Evolutionary conservation across 2,329 filamentous ascomycete species (phyloP), one percentile per base, ranked within the genome.

Genomic region (Colletotrichum incanum): DNA sequence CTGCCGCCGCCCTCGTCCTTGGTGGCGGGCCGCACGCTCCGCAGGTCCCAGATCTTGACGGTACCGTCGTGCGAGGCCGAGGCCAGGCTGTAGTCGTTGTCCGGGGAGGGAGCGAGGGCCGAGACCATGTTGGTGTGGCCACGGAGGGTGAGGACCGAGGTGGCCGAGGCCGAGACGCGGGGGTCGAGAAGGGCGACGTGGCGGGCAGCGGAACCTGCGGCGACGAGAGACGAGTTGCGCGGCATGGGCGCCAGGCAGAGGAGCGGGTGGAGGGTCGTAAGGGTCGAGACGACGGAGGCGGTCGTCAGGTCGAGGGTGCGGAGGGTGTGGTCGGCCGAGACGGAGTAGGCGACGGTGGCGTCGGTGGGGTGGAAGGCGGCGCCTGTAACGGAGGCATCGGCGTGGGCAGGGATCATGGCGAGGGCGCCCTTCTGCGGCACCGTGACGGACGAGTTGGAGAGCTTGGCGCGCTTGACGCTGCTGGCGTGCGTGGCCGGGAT

Each of bases 111-210:
- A 1, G 81, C 79, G 39, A 74, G 70, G 43, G 74, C 72, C 20
- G 81, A 80, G 23, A 92, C 86, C 84, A 89, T 89, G 84, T 98
- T 98, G 72, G 91, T 91, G 84, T 98, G 96, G 0, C 96, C 96
- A 43, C 94, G 90, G 26, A 98, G 89, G n/a, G 94, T 98, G 91
- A 98, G 94, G 50, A 94, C 94, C 14, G 93, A 91, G 31, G 96
- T 93, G 1, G 91, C 89, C 1, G 91, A 89, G 4, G 94, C 93
- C 4, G 92, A 93, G 39, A 90, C 92, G 65, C 96, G 91, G 4
- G 96, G 96, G 81, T 99, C 96, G 76, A 98, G 90, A n/a, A 99
- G 88, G 0, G 94, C 96, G 79, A 99, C 93, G 83, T 97, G 94
- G 67, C 95, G 89, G 28, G 94, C 94, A 20, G 92, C 92, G 2